Conservation (phyloP, 2,329 filamentous ascomycete genomes). For the Neofusicoccum cordaticola region DNA sequence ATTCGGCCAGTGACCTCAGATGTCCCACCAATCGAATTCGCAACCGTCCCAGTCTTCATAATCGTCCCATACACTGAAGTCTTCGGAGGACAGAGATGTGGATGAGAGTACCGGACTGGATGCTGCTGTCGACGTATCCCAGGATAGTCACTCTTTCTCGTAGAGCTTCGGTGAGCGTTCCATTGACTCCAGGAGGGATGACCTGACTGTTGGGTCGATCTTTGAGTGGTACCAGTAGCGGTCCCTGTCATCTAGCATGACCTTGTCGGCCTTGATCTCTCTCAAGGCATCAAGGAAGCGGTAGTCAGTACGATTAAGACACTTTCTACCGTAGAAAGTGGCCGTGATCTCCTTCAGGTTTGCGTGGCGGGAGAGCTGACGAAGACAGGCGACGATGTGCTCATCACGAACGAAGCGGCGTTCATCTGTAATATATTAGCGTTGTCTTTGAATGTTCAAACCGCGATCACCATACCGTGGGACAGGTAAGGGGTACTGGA, state of each 20-base stretch:
- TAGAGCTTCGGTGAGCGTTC: slow-evolving; percentile 38
- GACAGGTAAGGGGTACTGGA: slow-evolving; percentile 38
- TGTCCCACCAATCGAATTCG: too few relatives aligned
- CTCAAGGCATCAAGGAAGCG: slow-evolving; percentile 46
- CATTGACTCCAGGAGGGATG: slow-evolving; percentile 34
- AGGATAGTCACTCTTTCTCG: slow-evolving; percentile 1
- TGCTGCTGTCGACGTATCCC: background rate
- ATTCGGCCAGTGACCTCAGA: too few relatives aligned
- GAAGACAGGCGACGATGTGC: slow-evolving; percentile 45
- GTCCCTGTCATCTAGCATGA: slow-evolving; percentile 26
- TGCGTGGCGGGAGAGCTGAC: slow-evolving; percentile 40
- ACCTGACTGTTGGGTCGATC: slow-evolving; percentile 31
- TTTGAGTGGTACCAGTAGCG: slow-evolving; percentile 31
- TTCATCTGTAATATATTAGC: slow-evolving; percentile 31
- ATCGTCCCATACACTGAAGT: too few relatives aligned
- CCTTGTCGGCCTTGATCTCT: slow-evolving; percentile 44
- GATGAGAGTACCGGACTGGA: too few relatives aligned
- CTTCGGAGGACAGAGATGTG: too few relatives aligned
- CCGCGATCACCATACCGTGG: slow-evolving; percentile 18
- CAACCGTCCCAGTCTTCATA: too few relatives aligned
- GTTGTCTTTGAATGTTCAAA: background rate
- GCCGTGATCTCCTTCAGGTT: slow-evolving; percentile 44
- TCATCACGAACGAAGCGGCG: slow-evolving; percentile 51
- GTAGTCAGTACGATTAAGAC: slow-evolving; percentile 34
- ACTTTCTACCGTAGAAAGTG: slow-evolving; percentile 42